Conservation (phyloP, 2,329 filamentous ascomycete species). For the Penicillium corylophilum region DNA sequence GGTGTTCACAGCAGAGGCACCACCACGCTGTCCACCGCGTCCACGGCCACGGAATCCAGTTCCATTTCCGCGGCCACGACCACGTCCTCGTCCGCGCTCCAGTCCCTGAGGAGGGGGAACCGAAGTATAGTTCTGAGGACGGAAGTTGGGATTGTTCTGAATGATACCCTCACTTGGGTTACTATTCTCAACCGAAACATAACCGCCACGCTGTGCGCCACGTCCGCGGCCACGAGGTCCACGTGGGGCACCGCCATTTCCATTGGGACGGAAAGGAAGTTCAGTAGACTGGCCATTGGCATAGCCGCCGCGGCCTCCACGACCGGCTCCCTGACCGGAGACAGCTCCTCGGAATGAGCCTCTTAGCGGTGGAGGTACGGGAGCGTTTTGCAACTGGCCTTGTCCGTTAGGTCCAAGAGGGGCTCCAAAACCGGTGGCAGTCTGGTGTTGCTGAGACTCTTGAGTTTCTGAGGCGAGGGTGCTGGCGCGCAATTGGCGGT, state of each 20-base stretch:
- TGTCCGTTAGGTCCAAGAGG: constrained; percentile 58
- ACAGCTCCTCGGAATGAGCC: constrained; percentile 61
- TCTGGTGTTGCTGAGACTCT: constrained; percentile 58
- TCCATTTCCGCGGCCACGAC: constrained; percentile 38
- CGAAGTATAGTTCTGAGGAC: constrained; percentile 53
- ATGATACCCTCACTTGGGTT: constrained; percentile 56
- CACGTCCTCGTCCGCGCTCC: constrained; percentile 39
- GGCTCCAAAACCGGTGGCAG: constrained; percentile 56
- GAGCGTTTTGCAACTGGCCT: constrained; percentile 59
- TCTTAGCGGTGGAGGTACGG: constrained; percentile 56
- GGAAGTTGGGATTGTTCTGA: constrained; percentile 56
- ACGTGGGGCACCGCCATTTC: constrained; percentile 25
- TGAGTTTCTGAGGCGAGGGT: constrained; percentile 43
- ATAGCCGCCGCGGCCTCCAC: constrained; percentile 35
- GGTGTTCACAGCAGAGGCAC: constrained; percentile 16
- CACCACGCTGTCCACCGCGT: constrained; percentile 28
- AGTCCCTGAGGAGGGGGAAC: constrained; percentile 50
- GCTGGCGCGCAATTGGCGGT: constrained; percentile 72
- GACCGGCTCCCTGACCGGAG: constrained; percentile 44
- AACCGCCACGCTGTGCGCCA: constrained; percentile 35
- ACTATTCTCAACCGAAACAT: constrained; percentile 46
- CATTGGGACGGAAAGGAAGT: constrained; percentile 34
- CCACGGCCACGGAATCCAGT: constrained; percentile 32
- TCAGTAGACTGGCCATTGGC: constrained; percentile 26
- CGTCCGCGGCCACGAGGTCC: constrained; percentile 38